These are phyloP conservation scores for Phytophthora hybrid DNA, from an alignment of 352 stramenopile species.

Conservation along the genomic window DNA sequence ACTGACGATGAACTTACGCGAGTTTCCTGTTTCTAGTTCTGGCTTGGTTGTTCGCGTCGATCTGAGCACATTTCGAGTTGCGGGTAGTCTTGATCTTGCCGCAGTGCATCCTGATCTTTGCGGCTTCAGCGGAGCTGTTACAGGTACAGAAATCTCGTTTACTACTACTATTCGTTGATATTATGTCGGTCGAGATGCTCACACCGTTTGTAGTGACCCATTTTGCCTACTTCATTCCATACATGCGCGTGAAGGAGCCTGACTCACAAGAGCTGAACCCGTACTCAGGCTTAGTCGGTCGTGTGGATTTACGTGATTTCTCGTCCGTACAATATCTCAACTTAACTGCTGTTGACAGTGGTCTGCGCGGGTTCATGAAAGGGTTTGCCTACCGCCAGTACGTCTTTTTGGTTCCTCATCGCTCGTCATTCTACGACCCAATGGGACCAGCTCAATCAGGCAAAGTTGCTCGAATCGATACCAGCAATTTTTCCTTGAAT, in stretches of 20 bases:
- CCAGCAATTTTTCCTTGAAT: conserved; percentile 58
- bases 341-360: conserved; percentile 52
- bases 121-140: conserved; percentile 75
- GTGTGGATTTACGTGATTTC: conserved; percentile 74
- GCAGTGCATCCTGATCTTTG: conserved; percentile 51
- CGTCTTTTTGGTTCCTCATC: conserved; percentile 72
- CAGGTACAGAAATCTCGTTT: conserved; percentile 35
- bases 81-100: conserved; percentile 64
- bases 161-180: not conserved
- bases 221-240: conserved; percentile 81
- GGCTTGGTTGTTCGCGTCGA: conserved; percentile 69
- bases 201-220: conserved; percentile 51
- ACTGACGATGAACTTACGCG: conserved; percentile 65
- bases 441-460: conserved; percentile 46
- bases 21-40: conserved; percentile 76
- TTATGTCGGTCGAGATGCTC: not conserved
- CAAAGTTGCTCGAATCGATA: conserved; percentile 80
- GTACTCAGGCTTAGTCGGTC: conserved; percentile 71
- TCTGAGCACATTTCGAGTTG: conserved; percentile 53
- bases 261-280: conserved; percentile 42
- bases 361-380: conserved; percentile 70
- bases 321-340: conserved; percentile 58
- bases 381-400: conserved; percentile 83
- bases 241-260: conserved; percentile 56
- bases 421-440: conserved; percentile 40